Base-by-base conservation (phyloP, 768 basidiomycete species). In the Tulasnella sp. region DNA sequence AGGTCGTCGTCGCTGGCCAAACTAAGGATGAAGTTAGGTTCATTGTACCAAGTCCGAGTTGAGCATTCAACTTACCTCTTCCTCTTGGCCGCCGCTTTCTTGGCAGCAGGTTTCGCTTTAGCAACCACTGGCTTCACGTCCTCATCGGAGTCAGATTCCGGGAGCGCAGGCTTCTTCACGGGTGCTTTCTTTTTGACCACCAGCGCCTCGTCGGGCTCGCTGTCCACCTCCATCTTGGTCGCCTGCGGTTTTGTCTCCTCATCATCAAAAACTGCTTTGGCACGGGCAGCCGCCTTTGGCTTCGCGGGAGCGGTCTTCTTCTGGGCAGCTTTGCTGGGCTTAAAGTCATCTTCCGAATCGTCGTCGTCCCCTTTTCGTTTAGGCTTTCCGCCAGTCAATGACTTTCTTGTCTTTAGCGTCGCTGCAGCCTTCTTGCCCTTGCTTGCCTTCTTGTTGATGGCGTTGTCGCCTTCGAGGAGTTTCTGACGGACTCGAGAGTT, bases 261-360 rank as follows among this genome's bases (percentile, higher is more conserved):
- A 10, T 83, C 81, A 83, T 86, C 85, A 83, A 90, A 83, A 80
- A 86, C 81, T 84, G 83, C 83, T 32, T 76, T 70, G 16, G 79
- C 70, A 10, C 77, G 51, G 37, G 69, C 75, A 37, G 78, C 77
- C 9, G 81, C 77, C 48, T 79, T 77, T n/a, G 82, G 6, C 48
- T 84, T 85, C 10, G 81, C 78, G 5, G 84, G 82, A 6, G 84
- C 80, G 4, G 81, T 80, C 75, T 83, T 82, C 77, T 83, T 82
- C 70, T 81, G 80, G 2, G 85, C 85, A 1, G 84, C 86, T 80
- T 88, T 89, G 74, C 82, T 83, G 2, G 89, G 89, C 80, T 86
- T 87, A 83, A 89, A 90, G 78, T 90, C 89, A 77, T 89, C 89
- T 32, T 89, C 89, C 5, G 84, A 86, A 77, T 85, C 85, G 2